Base-by-base conservation (phyloP, 306 rosid species). In the Inga laurina region DNA sequence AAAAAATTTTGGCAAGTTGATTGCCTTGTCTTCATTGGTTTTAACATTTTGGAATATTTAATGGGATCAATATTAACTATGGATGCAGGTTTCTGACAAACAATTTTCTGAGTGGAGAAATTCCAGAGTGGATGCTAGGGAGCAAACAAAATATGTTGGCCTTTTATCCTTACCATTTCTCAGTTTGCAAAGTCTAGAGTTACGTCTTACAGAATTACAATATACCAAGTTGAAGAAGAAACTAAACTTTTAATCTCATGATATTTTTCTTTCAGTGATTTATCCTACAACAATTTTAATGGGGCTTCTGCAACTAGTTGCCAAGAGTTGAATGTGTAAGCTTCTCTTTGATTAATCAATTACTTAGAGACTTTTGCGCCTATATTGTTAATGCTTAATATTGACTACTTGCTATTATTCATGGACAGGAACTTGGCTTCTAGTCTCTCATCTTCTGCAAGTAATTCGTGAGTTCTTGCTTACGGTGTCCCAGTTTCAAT, bases 261-360 rank as follows among this genome's bases (percentile, higher is more conserved):
- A 62, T 72, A 44, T 76, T 67, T 67, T 37, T 76, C 68, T 80
- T 91, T 75, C 93, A 95, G 98, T 15, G 98, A 95, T 87, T 86
- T 95, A 86, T 92, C 98, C 78, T 90, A 85, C 88, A 95, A 95
- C 89, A 92, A 91, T 75, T 95, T 95, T 82, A 86, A 91, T 0
- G 82, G 78, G 54, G 34, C 90, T 70, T 45, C 84, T 64, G 46
- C 76, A 1, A 0, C 43, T 73, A 0, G 1, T 68, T 94, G 91
- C 84, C 86, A 65, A 22, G 68, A 6, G 18, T 62, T 57, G 70
- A 9, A 79, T 51, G 90, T 92, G 98, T 94, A 89, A 92, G 97
- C 80, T 76, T 75, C 79, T 59, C 67, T 34, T 14, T 45, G 67
- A 74, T n/a, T 9, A 62, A 59, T 18, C 35, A 73, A 71, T 75